A percentile compares a stretch with the other conserved stretches of the same genome.
phyloP scores from a whole-genome alignment of 169 alveolate species.

The Miamiensis avidus region DNA sequence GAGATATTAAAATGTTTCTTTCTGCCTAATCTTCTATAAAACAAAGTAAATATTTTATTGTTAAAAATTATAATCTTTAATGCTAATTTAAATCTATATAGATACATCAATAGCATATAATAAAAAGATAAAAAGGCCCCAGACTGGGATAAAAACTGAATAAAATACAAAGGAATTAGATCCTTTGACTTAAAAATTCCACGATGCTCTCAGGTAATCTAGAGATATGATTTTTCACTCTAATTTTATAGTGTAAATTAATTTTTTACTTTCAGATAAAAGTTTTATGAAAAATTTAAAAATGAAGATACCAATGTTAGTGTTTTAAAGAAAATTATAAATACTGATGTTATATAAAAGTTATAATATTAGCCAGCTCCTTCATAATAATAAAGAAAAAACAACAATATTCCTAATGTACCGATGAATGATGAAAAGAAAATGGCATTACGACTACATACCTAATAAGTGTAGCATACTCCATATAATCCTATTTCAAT shows the following conservation, averaged over 20 bases:
- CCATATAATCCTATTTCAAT: too few relatives aligned
- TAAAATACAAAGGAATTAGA: neutral
- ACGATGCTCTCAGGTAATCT: neutral
- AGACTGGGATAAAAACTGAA: neutral
- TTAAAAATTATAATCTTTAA: too few relatives aligned
- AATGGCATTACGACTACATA: neutral
- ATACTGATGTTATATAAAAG: neutral
- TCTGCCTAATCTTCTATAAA: too few relatives aligned
- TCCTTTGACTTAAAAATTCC: neutral
- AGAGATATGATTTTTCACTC: too few relatives aligned
- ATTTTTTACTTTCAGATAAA: neutral
- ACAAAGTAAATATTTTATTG: too few relatives aligned
- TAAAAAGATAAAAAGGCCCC: too few relatives aligned
- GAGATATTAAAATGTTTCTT: too few relatives aligned
- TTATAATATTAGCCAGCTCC: neutral
- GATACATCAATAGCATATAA: too few relatives aligned
- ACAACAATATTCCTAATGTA: neutral
- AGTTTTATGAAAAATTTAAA: neutral
- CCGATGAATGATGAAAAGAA: neutral
- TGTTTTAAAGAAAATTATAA: too few relatives aligned
- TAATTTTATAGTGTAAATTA: neutral
- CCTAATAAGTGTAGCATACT: too few relatives aligned
- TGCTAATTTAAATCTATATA: too few relatives aligned
- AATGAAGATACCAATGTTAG: neutral
- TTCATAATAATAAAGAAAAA: neutral